Conservation (phyloP, 73 alveolate species). For the Symbiodinium pilosum region DNA sequence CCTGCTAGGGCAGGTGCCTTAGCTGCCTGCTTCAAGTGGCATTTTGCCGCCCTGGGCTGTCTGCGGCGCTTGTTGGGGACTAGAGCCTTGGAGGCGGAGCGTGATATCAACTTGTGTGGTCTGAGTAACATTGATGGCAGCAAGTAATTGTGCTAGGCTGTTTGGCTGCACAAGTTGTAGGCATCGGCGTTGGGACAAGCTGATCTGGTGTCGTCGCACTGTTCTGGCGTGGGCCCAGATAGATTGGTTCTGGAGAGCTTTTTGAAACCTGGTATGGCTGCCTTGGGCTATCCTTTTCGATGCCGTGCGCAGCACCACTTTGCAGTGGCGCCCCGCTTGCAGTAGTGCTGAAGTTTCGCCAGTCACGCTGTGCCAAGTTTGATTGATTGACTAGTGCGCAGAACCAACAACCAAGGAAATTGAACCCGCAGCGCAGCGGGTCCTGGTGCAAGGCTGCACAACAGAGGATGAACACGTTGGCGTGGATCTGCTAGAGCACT, state of each 20-base stretch:
- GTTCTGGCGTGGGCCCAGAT: constrained; percentile 39
- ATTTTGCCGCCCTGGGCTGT: background rate
- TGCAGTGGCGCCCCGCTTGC: background rate
- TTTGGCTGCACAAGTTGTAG: background rate
- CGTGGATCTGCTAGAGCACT: background rate
- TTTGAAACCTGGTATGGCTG: background rate
- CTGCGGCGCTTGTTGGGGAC: background rate
- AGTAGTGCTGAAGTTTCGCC: background rate
- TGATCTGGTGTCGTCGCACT: constrained; percentile 8
- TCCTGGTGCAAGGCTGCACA: background rate
- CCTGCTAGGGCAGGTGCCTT: background rate
- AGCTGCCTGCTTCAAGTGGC: background rate
- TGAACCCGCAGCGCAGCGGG: background rate
- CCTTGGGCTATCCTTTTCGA: background rate
- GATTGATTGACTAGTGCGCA: no score
- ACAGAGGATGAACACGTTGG: background rate
- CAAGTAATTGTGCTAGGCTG: background rate
- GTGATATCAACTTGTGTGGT: no score
- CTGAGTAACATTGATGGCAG: background rate
- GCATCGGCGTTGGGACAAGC: background rate
- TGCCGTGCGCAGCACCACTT: background rate
- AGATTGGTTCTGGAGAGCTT: background rate
- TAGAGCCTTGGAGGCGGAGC: background rate
- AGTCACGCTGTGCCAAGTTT: no score
- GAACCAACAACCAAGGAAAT: background rate